These are phyloP conservation scores for Hyaloperonospora brassicae DNA, from an alignment of 352 stramenopile species.

Conservation along the genomic window DNA sequence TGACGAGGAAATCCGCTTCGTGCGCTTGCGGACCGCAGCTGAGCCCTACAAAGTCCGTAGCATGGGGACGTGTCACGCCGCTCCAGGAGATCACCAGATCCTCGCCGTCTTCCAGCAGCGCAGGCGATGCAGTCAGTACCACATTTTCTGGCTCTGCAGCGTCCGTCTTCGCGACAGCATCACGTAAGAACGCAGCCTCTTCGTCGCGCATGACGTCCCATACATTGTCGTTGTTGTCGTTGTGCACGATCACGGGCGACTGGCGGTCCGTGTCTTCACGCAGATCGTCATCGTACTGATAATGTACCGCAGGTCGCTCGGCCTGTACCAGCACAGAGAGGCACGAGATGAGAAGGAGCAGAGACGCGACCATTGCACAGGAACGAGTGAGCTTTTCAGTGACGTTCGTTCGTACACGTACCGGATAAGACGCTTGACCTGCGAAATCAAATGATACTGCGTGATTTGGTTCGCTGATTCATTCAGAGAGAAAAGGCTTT, in stretches of 20 bases:
- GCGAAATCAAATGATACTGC: too few species aligned
- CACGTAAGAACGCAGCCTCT: constrained; percentile 7
- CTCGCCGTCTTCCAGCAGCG: constrained; percentile 47
- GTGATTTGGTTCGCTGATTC: not conserved
- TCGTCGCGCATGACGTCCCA: constrained; percentile 21
- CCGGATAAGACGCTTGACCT: too few species aligned
- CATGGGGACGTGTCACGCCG: constrained; percentile 36
- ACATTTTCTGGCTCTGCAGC: constrained; percentile 3
- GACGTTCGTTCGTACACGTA: too few species aligned
- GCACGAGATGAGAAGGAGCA: constrained; percentile 11
- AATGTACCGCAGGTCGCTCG: constrained; percentile 15
- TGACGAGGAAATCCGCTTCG: constrained; percentile 48
- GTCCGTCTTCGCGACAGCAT: constrained; percentile 1
- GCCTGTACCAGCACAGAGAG: constrained; percentile 6
- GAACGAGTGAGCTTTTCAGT: not conserved
- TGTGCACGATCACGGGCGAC: constrained; percentile 8
- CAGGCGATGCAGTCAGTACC: constrained; percentile 34
- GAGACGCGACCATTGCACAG: constrained; percentile 12
- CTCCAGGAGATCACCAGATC: constrained; percentile 69
- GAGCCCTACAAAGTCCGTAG: constrained; percentile 57
- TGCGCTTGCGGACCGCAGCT: constrained; percentile 53
- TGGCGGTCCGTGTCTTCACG: constrained; percentile 10
- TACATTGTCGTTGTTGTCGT: constrained; percentile 9
- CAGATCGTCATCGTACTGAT: constrained; percentile 19
- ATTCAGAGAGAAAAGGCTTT: not conserved